Percentiles rank a stretch among this genome's conserved stretches.
phyloP scores from a whole-genome alignment of 2,329 filamentous ascomycete genomes.

The Fusarium nelsonii region DNA sequence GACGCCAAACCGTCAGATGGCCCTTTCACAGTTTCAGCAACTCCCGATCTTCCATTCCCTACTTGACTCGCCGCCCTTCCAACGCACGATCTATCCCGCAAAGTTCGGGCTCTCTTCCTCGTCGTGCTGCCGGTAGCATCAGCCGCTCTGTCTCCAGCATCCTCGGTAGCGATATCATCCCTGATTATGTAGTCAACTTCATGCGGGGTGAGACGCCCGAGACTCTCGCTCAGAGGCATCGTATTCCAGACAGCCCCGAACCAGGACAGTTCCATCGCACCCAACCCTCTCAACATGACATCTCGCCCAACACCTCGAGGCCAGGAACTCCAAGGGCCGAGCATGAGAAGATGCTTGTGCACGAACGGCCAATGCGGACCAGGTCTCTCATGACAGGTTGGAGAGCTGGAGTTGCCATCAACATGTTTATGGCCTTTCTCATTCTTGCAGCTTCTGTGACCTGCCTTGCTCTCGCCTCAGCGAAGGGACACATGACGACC shows the following conservation, averaged over 20 bases:
- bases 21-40: slow-evolving; percentile 49
- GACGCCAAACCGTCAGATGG: slow-evolving; percentile 46
- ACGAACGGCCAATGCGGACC: slow-evolving; percentile 43
- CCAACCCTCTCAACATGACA: slow-evolving; percentile 33
- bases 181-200: slow-evolving; percentile 68
- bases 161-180: slow-evolving; percentile 61
- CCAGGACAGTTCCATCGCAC: slow-evolving; percentile 40
- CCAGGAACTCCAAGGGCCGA: slow-evolving; percentile 43
- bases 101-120: slow-evolving; percentile 42
- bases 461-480: slow-evolving; percentile 55
- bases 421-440: slow-evolving; percentile 57
- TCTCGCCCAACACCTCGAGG: slow-evolving; percentile 38
- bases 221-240: slow-evolving; percentile 60
- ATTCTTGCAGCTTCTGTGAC: slow-evolving; percentile 55
- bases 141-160: slow-evolving; percentile 49
- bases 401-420: slow-evolving; percentile 62
- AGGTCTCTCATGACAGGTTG: slow-evolving; percentile 57
- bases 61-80: slow-evolving; percentile 35
- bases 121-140: slow-evolving; percentile 47
- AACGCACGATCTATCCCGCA: slow-evolving; percentile 41
- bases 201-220: slow-evolving; percentile 68
- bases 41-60: slow-evolving; percentile 45
- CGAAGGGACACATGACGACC: slow-evolving; percentile 50
- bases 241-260: slow-evolving; percentile 47
- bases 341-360: slow-evolving; percentile 45